Base-by-base conservation (phyloP, 768 basidiomycete genomes). In the Phylloporus sp. region DNA sequence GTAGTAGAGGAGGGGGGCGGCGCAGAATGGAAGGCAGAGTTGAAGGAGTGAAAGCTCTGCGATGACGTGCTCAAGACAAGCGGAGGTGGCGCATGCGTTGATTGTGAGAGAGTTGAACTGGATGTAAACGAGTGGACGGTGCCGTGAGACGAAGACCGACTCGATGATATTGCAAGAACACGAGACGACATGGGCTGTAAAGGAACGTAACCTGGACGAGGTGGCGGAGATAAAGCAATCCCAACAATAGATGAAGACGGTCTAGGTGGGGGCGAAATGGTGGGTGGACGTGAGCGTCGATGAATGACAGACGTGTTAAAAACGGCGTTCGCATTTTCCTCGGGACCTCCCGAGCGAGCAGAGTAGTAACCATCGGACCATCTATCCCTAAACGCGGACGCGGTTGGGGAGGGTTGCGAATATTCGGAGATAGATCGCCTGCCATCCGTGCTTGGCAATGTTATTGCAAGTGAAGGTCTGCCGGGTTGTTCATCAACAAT, bases 381-480 rank as follows among this genome's bases (percentile, higher is more conserved):
- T 42, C 65, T 78, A 54, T 86, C 84, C 22, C 79, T 78, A 67
- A 90, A 90, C n/a, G 83, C 84, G n/a, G 86, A 88, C 6, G 75
- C 80, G 4, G 86, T 85, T 2, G 86, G 87, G 9, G 86, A 89
- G 5, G 77, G 73, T 52, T 81, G 79, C 9, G 84, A 82, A 61
- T 84, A 83, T 44, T 81, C 78, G 11, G 84, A 86, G 23, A 81
- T 53, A 17, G 85, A 84, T 4, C 70, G 77, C 32, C 82, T 73
- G 15, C 58, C 56, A 11, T 62, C 60, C 15, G 55, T 51, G 64
- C 73, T 53, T 60, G 63, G 59, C 4, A 76, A 62, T 20, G 82
- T 82, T 37, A 79, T 53, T 17, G 77, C 71, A 49, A 80, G 63
- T 2, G 82, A 83, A 24, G 69, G 68, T 42, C 80, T 60, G 13